A percentile compares a stretch with the other conserved stretches of the same genome.
These are phyloP conservation scores for Acidiella bohemica DNA, from an alignment of 495 filamentous ascomycete genomes.

Conservation along the genomic window DNA sequence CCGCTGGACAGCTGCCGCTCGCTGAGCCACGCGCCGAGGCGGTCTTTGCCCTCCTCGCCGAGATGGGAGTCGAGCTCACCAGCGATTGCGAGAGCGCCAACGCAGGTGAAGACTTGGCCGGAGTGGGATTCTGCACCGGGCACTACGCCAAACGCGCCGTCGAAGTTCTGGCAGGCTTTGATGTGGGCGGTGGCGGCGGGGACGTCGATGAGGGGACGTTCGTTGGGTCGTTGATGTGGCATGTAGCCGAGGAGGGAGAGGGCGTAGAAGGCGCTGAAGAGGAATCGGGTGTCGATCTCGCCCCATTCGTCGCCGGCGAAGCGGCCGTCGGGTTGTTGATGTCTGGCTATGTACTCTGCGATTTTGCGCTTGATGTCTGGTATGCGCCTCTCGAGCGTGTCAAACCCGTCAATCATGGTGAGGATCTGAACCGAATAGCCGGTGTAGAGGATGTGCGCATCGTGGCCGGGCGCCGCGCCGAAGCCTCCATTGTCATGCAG, in stretches of 20 bases:
- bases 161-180: conserved; percentile 71
- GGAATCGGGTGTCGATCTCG: conserved; percentile 85
- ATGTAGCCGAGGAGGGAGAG: conserved; percentile 67
- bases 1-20: conserved; percentile 72
- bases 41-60: conserved; percentile 59
- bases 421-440: conserved; percentile 88
- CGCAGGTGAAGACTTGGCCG: conserved; percentile 87
- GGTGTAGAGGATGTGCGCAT: conserved; percentile 90
- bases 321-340: conserved; percentile 75
- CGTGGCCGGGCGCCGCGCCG: conserved; percentile 83
- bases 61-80: conserved; percentile 48
- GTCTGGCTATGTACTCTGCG: conserved; percentile 61
- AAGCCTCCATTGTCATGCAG: conserved; percentile 81
- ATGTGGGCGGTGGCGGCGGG: conserved; percentile 65
- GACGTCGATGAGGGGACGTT: conserved; percentile 48
- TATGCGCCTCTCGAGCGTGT: conserved; percentile 58
- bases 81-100: conserved; percentile 77
- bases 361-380: conserved; percentile 54
- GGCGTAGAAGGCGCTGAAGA: conserved; percentile 77
- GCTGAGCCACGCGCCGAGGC: conserved; percentile 78
- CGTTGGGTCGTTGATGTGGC: conserved; percentile 20
- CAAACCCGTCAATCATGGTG: conserved; percentile 67
- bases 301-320: conserved; percentile 95
- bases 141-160: conserved; percentile 79
- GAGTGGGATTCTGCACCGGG: conserved; percentile 87